Percentiles rank a stretch among this genome's conserved stretches.
Conservation (phyloP, 352 stramenopile genomes). For the Phytophthora colocasiae region DNA sequence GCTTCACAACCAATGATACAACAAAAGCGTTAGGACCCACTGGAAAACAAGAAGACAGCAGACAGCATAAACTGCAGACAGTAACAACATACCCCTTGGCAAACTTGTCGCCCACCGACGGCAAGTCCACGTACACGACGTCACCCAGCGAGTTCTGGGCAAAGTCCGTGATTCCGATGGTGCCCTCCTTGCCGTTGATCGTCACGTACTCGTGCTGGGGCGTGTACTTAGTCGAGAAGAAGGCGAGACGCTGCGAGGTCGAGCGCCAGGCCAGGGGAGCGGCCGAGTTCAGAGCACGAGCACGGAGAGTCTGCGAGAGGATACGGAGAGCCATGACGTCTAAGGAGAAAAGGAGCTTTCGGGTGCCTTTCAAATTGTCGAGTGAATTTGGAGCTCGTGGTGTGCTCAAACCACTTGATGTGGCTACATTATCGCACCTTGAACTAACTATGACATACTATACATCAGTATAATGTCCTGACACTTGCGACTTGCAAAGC, state of each 20-base stretch:
- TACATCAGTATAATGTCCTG: not conserved
- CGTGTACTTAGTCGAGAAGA: slow-evolving; percentile 90
- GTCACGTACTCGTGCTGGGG: slow-evolving; percentile 88
- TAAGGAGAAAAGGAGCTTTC: slow-evolving; percentile 5
- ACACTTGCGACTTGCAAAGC: not conserved
- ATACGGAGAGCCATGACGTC: slow-evolving; percentile 58
- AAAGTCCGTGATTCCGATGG: slow-evolving; percentile 98
- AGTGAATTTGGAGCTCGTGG: slow-evolving; percentile 21
- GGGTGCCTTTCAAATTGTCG: slow-evolving; percentile 32
- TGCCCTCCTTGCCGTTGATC: slow-evolving; percentile 83
- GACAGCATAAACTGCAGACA: not conserved
- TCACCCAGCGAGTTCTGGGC: slow-evolving; percentile 97
- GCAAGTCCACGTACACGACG: slow-evolving; percentile 98
- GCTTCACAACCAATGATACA: slow-evolving; percentile 47
- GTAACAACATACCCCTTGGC: slow-evolving; percentile 84
- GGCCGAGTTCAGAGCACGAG: slow-evolving; percentile 31
- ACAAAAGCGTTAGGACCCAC: slow-evolving; percentile 17
- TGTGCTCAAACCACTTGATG: slow-evolving; percentile 6
- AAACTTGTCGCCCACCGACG: slow-evolving; percentile 94
- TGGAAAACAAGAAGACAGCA: not conserved
- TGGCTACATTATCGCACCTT: slow-evolving; percentile 8
- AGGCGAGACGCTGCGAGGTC: slow-evolving; percentile 51
- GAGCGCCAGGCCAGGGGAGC: slow-evolving; percentile 39
- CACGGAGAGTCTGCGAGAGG: slow-evolving; percentile 63
- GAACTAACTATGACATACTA: slow-evolving; percentile 18